Conservation (phyloP, 169 alveolate genomes). For the Prorocentrum cordatum region DNA sequence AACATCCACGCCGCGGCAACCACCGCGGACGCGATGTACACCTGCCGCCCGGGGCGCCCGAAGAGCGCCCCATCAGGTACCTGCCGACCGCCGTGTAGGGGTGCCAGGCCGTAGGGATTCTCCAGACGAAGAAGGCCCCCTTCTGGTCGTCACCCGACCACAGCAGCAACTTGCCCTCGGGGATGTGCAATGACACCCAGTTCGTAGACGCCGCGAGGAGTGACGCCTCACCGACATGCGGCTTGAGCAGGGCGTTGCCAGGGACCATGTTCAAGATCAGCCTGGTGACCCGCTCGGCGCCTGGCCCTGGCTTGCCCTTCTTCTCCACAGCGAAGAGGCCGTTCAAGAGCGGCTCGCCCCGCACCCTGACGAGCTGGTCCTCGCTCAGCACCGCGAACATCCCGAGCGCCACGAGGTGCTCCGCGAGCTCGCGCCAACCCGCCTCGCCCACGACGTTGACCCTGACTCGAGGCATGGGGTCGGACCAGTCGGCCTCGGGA, state of each 20-base stretch:
- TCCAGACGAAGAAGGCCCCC: neutral
- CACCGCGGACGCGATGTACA: neutral
- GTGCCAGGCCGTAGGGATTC: neutral
- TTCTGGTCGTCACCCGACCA: neutral
- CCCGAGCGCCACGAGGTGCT: no score
- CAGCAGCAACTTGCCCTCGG: neutral
- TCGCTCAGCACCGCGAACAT: neutral
- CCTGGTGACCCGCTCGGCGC: neutral
- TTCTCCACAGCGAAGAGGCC: constrained; percentile 12
- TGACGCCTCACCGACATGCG: neutral
- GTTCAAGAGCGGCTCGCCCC: neutral
- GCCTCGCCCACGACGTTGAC: no score
- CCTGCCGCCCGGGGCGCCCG: neutral
- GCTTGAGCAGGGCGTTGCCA: neutral
- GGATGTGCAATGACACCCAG: neutral
- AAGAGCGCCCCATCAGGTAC: neutral
- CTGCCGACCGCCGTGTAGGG: neutral
- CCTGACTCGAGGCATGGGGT: no score
- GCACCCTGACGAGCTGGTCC: neutral
- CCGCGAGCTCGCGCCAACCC: no score
- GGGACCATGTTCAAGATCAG: constrained; percentile 14
- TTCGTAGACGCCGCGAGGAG: neutral
- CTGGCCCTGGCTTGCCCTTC: neutral
- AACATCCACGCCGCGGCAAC: neutral
- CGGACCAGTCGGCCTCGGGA: no score